A percentile compares a stretch with the other conserved stretches of the same genome.
Conservation (phyloP, 2,329 filamentous ascomycete species). For the Exophiala sideris region DNA sequence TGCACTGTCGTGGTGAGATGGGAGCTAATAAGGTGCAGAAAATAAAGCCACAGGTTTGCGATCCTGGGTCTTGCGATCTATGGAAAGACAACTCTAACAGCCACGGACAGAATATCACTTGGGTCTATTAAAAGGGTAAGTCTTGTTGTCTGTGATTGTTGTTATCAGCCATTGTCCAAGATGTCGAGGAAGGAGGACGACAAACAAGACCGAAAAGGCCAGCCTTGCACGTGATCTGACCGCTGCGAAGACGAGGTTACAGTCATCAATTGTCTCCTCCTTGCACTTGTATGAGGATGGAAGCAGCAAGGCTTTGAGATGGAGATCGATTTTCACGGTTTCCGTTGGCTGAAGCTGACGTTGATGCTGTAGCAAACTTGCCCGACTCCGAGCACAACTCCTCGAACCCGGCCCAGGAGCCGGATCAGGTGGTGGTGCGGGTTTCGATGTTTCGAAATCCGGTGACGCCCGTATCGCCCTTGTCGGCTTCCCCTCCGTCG, state of each 20-base stretch:
- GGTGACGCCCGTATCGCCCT: slow-evolving; percentile 95
- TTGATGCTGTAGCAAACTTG: slow-evolving; percentile 70
- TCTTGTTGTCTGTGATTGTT: slow-evolving; percentile 1
- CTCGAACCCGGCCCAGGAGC: slow-evolving; percentile 82
- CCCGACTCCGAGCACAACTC: slow-evolving; percentile 87
- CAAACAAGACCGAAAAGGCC: neutral
- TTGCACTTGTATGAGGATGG: no score
- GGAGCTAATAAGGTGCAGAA: slow-evolving; percentile 54
- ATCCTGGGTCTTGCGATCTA: slow-evolving; percentile 4
- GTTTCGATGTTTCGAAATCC: slow-evolving; percentile 90
- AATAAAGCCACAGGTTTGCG: slow-evolving; percentile 95
- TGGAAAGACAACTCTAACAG: slow-evolving; percentile 34
- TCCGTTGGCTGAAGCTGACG: slow-evolving; percentile 5
- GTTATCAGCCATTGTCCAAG: neutral
- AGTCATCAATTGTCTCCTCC: no score
- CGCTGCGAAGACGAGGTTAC: no score
- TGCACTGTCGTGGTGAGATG: slow-evolving; percentile 12
- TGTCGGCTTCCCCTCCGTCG: slow-evolving; percentile 97
- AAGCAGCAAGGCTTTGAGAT: no score
- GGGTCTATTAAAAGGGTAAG: slow-evolving; percentile 91
- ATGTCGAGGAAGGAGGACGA: neutral
- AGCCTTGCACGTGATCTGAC: neutral
- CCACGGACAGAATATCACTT: slow-evolving; percentile 81
- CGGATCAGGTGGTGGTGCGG: slow-evolving; percentile 72
- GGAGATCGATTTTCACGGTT: neutral